Conservation (phyloP, 1,284 basidiomycete species). For the Ustilago sp. region DNA sequence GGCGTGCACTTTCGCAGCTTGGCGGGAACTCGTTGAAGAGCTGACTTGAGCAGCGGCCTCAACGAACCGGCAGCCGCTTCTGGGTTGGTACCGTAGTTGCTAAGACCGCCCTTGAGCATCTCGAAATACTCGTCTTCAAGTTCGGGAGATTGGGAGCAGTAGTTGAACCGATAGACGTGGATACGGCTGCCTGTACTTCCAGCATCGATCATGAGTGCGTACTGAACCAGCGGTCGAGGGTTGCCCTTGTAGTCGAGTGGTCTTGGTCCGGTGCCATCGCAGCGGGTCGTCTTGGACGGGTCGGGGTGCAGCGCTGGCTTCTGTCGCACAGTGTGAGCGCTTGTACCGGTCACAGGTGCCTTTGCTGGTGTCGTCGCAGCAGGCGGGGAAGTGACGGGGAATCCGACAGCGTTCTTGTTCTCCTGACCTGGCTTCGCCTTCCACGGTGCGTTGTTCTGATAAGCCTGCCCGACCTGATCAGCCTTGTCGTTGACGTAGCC, state of each 20-base stretch:
- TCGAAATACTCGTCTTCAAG: conserved; percentile 96
- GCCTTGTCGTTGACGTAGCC: conserved; percentile 55
- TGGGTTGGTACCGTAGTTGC: conserved; percentile 75
- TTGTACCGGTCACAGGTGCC: conserved; percentile 33
- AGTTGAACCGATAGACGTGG: conserved; percentile 83
- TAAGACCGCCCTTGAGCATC: conserved; percentile 84
- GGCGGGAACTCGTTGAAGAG: conserved; percentile 81
- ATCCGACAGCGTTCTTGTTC: conserved; percentile 27
- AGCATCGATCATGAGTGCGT: conserved; percentile 96
- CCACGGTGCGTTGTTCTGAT: conserved; percentile 34
- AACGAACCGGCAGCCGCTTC: conserved; percentile 82
- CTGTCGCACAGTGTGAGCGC: conserved; percentile 31
- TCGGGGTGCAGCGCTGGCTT: conserved; percentile 60
- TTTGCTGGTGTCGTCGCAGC: conserved; percentile 18
- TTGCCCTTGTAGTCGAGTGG: conserved; percentile 52
- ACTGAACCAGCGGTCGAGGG: conserved; percentile 74
- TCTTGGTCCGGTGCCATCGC: conserved; percentile 36
- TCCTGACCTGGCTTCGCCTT: conserved; percentile 21
- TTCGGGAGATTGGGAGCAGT: conserved; percentile 73
- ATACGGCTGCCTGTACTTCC: conserved; percentile 97
- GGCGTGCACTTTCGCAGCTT: conserved; percentile 81
- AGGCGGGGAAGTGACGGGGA: conserved; percentile 13
- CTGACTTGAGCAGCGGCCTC: conserved; percentile 83
- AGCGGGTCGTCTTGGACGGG: conserved; percentile 62
- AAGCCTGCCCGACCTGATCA: conserved; percentile 35